Percentiles rank a stretch among this genome's conserved stretches.
Conservation (phyloP, 768 basidiomycete genomes). For the Trametes coccinea region DNA sequence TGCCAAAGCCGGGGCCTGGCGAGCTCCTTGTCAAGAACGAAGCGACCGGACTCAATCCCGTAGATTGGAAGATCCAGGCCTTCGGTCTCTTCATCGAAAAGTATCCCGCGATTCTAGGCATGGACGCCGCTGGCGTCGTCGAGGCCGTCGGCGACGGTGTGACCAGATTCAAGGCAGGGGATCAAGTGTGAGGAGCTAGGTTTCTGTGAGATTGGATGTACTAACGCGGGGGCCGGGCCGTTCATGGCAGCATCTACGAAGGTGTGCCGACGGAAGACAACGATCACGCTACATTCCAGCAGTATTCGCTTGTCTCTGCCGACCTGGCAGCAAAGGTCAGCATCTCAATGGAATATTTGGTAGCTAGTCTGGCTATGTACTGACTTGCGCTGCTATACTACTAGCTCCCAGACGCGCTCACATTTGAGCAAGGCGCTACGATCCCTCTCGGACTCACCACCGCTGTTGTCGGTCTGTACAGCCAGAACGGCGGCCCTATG, state of each 20-base stretch:
- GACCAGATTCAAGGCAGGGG: slow-evolving; percentile 32
- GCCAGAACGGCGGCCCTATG: slow-evolving; percentile 20
- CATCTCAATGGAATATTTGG: no score
- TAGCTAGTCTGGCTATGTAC: no score
- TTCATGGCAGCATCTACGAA: no score
- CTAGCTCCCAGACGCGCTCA: slow-evolving; percentile 14
- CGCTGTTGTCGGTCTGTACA: slow-evolving; percentile 16
- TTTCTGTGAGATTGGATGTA: no score
- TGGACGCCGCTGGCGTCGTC: neutral
- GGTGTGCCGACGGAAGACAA: no score
- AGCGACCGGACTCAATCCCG: no score
- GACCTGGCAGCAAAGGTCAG: no score
- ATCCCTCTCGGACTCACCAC: slow-evolving; percentile 16
- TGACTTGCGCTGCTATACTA: no score
- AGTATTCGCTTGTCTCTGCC: no score
- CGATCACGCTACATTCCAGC: no score
- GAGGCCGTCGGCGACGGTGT: slow-evolving; percentile 35
- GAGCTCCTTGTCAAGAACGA: slow-evolving; percentile 35
- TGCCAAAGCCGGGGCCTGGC: slow-evolving; percentile 38
- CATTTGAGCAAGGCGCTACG: slow-evolving; percentile 15
- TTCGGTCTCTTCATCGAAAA: no score
- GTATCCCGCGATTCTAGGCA: slow-evolving; percentile 22
- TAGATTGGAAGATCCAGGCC: neutral
- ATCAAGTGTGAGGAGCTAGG: slow-evolving; percentile 29
- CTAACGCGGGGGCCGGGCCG: no score